phyloP scores from a whole-genome alignment of 2,329 filamentous ascomycete species.

The Diaporthe sp. region DNA sequence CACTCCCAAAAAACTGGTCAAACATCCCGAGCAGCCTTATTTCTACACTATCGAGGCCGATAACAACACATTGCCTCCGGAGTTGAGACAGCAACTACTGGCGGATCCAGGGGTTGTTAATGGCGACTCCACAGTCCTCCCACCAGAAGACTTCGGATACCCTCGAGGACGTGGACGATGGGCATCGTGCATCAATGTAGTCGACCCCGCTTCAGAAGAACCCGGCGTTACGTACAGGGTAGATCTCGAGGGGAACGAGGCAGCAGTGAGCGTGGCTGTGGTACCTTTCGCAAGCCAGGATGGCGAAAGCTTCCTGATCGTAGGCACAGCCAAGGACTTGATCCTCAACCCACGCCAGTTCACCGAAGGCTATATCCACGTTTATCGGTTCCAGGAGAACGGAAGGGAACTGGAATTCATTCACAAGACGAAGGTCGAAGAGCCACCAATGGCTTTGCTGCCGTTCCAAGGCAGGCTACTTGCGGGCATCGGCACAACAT shows the following conservation, averaged over 20 bases:
- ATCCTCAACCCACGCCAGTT: slow-evolving; percentile 80
- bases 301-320: slow-evolving; percentile 89
- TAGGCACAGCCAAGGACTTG: slow-evolving; percentile 94
- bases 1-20: slow-evolving; percentile 87
- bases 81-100: slow-evolving; percentile 80
- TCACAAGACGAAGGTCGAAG: slow-evolving; percentile 93
- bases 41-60: slow-evolving; percentile 97
- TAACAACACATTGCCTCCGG: slow-evolving; percentile 86
- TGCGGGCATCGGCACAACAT: slow-evolving; percentile 83
- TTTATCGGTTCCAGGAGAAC: slow-evolving; percentile 89
- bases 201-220: slow-evolving; percentile 85
- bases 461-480: slow-evolving; percentile 91
- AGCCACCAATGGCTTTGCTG: slow-evolving; percentile 90
- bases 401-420: slow-evolving; percentile 93
- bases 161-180: slow-evolving; percentile 86
- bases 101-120: slow-evolving; percentile 77
- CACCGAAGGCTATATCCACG: slow-evolving; percentile 85
- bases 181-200: slow-evolving; percentile 94
- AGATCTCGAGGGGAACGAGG: slow-evolving; percentile 89
- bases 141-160: slow-evolving; percentile 88
- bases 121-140: slow-evolving; percentile 76
- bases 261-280: slow-evolving; percentile 85
- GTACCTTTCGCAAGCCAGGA: slow-evolving; percentile 91
- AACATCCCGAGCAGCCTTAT: slow-evolving; percentile 86
- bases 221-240: slow-evolving; percentile 77